A percentile compares a stretch with the other conserved stretches of the same genome.
phyloP scores from a whole-genome alignment of 208 protist genomes.

The Wallacemonas sp. region DNA sequence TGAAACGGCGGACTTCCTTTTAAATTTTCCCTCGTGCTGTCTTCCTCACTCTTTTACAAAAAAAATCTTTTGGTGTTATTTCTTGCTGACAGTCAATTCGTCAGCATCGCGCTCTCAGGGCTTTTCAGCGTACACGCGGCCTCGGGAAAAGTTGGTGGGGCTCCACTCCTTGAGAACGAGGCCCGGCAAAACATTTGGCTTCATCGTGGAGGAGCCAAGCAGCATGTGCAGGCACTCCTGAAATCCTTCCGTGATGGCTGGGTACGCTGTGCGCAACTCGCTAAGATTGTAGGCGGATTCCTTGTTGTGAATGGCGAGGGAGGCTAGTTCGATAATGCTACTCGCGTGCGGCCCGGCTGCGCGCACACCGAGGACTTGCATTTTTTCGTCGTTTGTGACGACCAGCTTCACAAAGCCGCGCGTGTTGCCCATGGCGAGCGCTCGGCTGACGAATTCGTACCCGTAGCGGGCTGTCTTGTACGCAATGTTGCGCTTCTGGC shows the following conservation, averaged over 20 bases:
- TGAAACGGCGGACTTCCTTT: too few relatives aligned
- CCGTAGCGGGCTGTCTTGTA: conserved; percentile 90
- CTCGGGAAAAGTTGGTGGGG: conserved; percentile 73
- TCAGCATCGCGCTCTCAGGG: too few relatives aligned
- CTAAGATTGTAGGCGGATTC: conserved; percentile 77
- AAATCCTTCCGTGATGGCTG: conserved; percentile 84
- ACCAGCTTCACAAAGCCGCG: conserved; percentile 91
- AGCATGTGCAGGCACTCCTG: conserved; percentile 92
- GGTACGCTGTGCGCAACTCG: conserved; percentile 79
- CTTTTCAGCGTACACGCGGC: conserved; percentile 49
- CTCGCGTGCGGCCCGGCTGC: conserved; percentile 87
- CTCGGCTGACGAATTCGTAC: conserved; percentile 86
- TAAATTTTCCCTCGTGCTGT: too few relatives aligned
- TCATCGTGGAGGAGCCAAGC: conserved; percentile 81
- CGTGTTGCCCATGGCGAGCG: conserved; percentile 88
- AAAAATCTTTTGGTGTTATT: too few relatives aligned
- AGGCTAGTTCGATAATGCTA: conserved; percentile 89
- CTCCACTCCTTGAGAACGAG: conserved; percentile 78
- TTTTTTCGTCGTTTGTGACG: conserved; percentile 87
- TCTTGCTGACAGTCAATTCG: too few relatives aligned
- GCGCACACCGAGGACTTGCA: conserved; percentile 89
- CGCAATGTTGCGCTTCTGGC: conserved; percentile 62
- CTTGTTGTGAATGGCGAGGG: conserved; percentile 86
- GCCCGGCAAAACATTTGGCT: conserved; percentile 85
- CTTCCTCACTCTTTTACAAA: too few relatives aligned